Evolutionary conservation across 2,329 filamentous ascomycete genomes (phyloP).

Genomic region (Talaromyces sp.): DNA sequence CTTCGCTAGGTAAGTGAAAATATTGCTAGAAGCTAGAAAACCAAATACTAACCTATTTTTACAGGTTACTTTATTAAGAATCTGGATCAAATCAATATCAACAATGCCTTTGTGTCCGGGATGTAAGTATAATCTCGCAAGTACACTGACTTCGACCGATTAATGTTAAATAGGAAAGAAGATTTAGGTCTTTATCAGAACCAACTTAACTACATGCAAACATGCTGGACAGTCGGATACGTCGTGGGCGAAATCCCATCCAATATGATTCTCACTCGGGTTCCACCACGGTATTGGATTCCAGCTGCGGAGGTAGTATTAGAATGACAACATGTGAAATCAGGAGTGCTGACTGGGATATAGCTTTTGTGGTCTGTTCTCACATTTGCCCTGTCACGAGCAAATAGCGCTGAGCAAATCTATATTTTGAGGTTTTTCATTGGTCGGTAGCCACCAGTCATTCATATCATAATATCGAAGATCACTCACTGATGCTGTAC

Average conservation of each 20-base stretch:
- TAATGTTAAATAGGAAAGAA: constrained; percentile 39
- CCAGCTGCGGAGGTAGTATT: constrained; percentile 42
- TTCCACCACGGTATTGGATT: constrained; percentile 46
- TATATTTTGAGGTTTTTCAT: constrained; percentile 48
- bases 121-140: constrained; percentile 28
- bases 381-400: constrained; percentile 41
- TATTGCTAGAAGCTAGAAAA: not conserved
- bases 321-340: constrained; percentile 17
- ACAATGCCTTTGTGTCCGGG: constrained; percentile 44
- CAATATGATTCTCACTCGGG: constrained; percentile 47
- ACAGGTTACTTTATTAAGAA: constrained; percentile 49
- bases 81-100: constrained; percentile 42
- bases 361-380: constrained; percentile 45
- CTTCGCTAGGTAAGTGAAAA: constrained; percentile 31
- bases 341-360: not conserved
- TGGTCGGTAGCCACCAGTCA: constrained; percentile 21
- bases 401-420: constrained; percentile 39
- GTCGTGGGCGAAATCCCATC: constrained; percentile 50
- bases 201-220: constrained; percentile 52
- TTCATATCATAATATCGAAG: not conserved
- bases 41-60: not conserved
- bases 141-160: not conserved
- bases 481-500: not conserved
- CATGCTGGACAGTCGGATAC: constrained; percentile 58
- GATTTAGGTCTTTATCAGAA: constrained; percentile 50